Evolutionary conservation across 2,329 filamentous ascomycete genomes (phyloP), one percentile per base, ranked within the genome.

Genomic region (Fusarium sp.): DNA sequence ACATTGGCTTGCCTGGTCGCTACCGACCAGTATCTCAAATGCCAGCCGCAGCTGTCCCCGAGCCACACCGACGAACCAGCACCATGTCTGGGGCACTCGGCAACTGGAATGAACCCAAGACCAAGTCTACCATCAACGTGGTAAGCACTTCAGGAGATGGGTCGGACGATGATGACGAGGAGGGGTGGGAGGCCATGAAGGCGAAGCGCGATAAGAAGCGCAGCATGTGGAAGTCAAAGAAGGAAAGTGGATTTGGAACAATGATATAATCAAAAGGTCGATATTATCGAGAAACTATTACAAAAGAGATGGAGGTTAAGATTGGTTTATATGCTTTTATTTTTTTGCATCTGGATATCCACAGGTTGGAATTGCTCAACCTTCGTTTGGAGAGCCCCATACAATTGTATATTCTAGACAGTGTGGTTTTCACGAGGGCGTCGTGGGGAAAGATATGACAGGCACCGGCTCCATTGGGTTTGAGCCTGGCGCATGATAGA

Each of bases 1-100:
- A 97, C 78, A 84, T 98, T 66, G 96, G 96, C 18, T 86, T 97
- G 55, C 94, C 96, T 11, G 91, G 93, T 32, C 90, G 96, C 46
- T 99, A 99, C 81, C 89, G 96, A 47, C 94, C 96, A 3, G 95
- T 98, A 1, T 94, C 93, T 1, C 90, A 91, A 43, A 83, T 86
- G 57, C 84, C 83, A 9, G 74, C 72, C 11, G 69, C 73, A 1
- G 73, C 59, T 75, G 80, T 46, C 69, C 76, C 66, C 21, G 69
- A 72, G 51, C 71, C 57, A 63, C 78, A 78, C 68, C 73, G 79
- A 73, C 69, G 78, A 74, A 70, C 77, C 71, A 75, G 63, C 70
- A 78, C 77, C 48, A 79, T 80, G 74, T 79, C 76, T 62, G 78
- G 79, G 53, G 75, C 74, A 7, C 66, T 80, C 40, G 66, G 76